Base-by-base conservation (phyloP, 345 rosid genomes). In the Camelina laxa region DNA sequence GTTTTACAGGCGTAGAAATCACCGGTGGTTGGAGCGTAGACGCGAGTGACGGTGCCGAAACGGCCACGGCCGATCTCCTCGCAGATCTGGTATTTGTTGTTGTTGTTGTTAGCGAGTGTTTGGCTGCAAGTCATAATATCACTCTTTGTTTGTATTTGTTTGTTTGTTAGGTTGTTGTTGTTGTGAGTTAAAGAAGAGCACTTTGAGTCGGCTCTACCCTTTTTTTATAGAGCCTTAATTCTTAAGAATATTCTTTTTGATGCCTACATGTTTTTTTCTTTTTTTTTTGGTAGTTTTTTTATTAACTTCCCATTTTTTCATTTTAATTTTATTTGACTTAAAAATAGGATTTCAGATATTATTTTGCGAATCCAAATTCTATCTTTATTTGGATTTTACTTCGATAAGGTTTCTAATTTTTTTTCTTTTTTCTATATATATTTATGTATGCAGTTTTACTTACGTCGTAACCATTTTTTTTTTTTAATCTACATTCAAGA, bases 51-150 rank as follows among this genome's bases (percentile, higher is more conserved):
- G 54, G 73, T 76, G 9, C 96, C 96, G 67, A 91, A 93, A 22
- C 88, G 83, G 1, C 96, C 96, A 2, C 96, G 84, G 41, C 96
- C 96, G 83, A 93, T 84, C 81, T 91, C 97, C 21, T 87, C 94
- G 66, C 84, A 72, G 69, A 84, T 48, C 67, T 83, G 86, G 88
- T 89, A 87, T 69, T 82, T 85, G 81, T 79, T 64, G 67, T 30
- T 45, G 71, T 58, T 67, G 81, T 39, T 39, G 42, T 72, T 71
- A 24, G 17, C 24, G 72, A 60, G 58, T 72, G 77, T 71, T 78
- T 73, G 81, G 76, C 68, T 71, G 49, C 68, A 30, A 65, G 48
- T 77, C 80, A 77, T 77, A 54, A 7, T 76, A 33, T 56, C 19
- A 4, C 10, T 14, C 9, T 47, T 3, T 47, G 15, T 42, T 27